Conservation (phyloP, 1,139 yeast genomes). For the Debaryomycetaceae sp. region DNA sequence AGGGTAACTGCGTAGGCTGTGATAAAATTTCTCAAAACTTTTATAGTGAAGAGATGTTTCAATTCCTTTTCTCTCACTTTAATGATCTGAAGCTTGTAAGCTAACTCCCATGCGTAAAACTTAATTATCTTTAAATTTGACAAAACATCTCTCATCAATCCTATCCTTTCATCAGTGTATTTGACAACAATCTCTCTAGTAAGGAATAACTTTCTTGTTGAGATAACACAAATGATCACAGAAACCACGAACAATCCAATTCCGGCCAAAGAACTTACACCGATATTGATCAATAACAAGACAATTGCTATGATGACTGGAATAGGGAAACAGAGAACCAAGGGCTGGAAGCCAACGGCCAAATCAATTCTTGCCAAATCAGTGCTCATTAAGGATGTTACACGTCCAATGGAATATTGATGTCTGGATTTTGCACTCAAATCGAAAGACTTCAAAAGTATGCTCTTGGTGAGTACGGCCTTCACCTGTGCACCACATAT, state of each 20-base stretch:
- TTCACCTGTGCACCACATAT: slow-evolving; percentile 46
- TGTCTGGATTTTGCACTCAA: slow-evolving; percentile 33
- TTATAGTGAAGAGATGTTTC: slow-evolving; percentile 40
- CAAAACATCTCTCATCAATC: slow-evolving; percentile 44
- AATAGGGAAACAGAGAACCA: slow-evolving; percentile 42
- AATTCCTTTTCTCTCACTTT: slow-evolving; percentile 37
- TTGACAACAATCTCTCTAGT: slow-evolving; percentile 39
- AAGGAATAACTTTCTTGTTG: slow-evolving; percentile 33
- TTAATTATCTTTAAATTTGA: slow-evolving; percentile 42
- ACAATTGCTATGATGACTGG: slow-evolving; percentile 41
- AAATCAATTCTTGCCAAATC: slow-evolving; percentile 46
- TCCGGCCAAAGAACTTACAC: slow-evolving; percentile 42
- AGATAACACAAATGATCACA: slow-evolving; percentile 33
- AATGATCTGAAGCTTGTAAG: slow-evolving; percentile 36
- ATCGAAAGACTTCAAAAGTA: slow-evolving; percentile 38
- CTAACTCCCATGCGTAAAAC: slow-evolving; percentile 48
- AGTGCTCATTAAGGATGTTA: slow-evolving; percentile 43
- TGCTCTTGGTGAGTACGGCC: slow-evolving; percentile 37
- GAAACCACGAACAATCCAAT: slow-evolving; percentile 42
- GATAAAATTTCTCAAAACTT: slow-evolving; percentile 42
- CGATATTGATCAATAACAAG: slow-evolving; percentile 33
- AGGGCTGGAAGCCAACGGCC: slow-evolving; percentile 46
- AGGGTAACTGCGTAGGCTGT: slow-evolving; percentile 47
- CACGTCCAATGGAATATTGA: slow-evolving; percentile 37
- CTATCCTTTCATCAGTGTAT: slow-evolving; percentile 40